Evolutionary conservation across 2,329 filamentous ascomycete genomes (phyloP).

Genomic region (Rhinocladiella similis): DNA sequence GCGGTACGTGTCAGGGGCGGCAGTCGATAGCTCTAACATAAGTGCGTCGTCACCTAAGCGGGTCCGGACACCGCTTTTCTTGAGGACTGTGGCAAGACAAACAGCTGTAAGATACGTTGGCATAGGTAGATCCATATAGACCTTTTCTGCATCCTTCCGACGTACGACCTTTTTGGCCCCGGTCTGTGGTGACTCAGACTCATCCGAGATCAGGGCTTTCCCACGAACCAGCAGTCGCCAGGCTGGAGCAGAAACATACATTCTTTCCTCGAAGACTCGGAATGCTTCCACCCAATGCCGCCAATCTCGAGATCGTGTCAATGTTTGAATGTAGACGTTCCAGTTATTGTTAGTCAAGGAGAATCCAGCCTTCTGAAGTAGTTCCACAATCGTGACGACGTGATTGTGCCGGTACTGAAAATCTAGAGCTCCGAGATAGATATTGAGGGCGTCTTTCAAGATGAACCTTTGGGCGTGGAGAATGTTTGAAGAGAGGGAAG

Average conservation of each 20-base stretch:
- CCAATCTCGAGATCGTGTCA: constrained; percentile 61
- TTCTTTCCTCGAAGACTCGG: constrained; percentile 68
- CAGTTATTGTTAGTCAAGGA: constrained; percentile 73
- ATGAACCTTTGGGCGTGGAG: constrained; percentile 48
- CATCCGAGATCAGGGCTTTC: constrained; percentile 6
- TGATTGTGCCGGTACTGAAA: constrained; percentile 55
- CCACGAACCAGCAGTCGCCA: constrained; percentile 56
- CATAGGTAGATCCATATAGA: constrained; percentile 40
- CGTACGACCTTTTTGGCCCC: constrained; percentile 36
- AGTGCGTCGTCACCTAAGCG: constrained; percentile 33
- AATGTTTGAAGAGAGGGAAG: constrained; percentile 24
- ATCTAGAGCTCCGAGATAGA: constrained; percentile 55
- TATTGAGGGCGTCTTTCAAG: constrained; percentile 49
- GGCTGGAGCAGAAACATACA: constrained; percentile 78
- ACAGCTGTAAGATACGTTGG: constrained; percentile 48
- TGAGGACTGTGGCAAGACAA: constrained; percentile 42
- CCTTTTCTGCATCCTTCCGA: constrained; percentile 23
- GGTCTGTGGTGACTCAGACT: constrained; percentile 32
- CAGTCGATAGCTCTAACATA: constrained; percentile 33
- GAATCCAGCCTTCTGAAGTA: constrained; percentile 68
- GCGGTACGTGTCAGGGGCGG: constrained; percentile 39
- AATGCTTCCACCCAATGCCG: constrained; percentile 63
- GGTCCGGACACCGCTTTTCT: constrained; percentile 38
- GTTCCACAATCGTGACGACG: constrained; percentile 53
- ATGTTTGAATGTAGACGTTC: constrained; percentile 72